phyloP scores from a whole-genome alignment of 2,329 filamentous ascomycete species.

The Daldinia sp. region DNA sequence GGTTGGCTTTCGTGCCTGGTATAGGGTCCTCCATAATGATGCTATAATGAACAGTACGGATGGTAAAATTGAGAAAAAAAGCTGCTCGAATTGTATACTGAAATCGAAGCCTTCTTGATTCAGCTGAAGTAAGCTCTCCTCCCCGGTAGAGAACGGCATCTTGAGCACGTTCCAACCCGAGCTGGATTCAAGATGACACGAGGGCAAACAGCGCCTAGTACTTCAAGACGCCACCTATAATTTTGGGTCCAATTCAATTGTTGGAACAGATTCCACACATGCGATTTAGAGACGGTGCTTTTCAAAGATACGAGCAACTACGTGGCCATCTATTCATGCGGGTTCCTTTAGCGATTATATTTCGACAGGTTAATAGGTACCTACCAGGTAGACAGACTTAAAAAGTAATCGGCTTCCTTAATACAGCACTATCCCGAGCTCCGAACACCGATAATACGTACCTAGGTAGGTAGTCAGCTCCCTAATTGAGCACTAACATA shows the following conservation, averaged over 20 bases:
- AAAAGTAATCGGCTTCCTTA: neutral
- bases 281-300: neutral
- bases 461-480: neutral
- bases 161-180: constrained; percentile 24
- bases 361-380: neutral
- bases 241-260: too few relatives aligned
- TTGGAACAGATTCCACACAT: neutral
- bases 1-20: neutral
- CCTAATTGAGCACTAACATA: neutral
- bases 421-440: neutral
- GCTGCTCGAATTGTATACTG: neutral
- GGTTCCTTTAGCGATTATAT: neutral
- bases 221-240: too few relatives aligned
- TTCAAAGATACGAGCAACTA: neutral
- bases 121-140: neutral
- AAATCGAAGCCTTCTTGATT: constrained; percentile 2
- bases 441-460: neutral
- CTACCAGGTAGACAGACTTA: neutral
- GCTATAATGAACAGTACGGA: neutral
- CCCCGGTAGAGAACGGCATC: neutral
- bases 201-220: too few relatives aligned
- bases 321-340: neutral
- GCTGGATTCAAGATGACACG: neutral
- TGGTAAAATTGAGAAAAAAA: neutral
- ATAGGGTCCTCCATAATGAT: neutral